Evolutionary conservation across 1,139 yeast genomes (phyloP), one percentile per base, ranked within the genome.

Genomic region (Blastobotrys capitulatus): DNA sequence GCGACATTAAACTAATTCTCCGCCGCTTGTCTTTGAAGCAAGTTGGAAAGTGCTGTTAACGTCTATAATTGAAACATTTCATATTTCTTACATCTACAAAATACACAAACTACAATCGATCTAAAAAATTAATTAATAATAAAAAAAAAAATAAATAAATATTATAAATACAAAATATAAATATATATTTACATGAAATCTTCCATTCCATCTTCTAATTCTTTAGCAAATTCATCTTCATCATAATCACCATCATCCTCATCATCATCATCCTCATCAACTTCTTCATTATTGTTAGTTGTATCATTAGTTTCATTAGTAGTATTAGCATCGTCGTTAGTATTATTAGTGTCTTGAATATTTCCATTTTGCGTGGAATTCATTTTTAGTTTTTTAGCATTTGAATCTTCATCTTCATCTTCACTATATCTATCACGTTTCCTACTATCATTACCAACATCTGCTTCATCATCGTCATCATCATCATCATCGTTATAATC

Each of bases 141-240:
- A 7, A 26, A 26, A 10, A 10, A 26, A 7, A 26, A 26, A 26
- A 26, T 34, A 34, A 34, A 34, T 34, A 6, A 15, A 34, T 6
- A 10, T 34, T 34, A 34, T 34, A 10, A 34, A 9, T 36, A 36
- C 10, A 38, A 38, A 15, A 9, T 9, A 9, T 9, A 16, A 34
- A 34, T 37, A 37, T 8, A 22, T 22, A 38, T 15, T 6, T 38
- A 38, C n/a, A 19, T 6, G 26, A n/a, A 13, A 20, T 19, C 32
- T 16, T 15, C 48, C 36, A 63, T 46, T 43, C 60, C 66, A 35
- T 58, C 53, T 38, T 62, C 67, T 19, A 72, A 61, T 54, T 72
- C 76, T 31, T 68, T 70, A 46, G 72, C 74, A 41, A 72, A 57
- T 36, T 63, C 72, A n/a, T 69, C 69, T n/a, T 61, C 66, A 22